Percentiles rank a stretch among this genome's conserved stretches.
These are phyloP conservation scores for Hypoxylon lenormandii DNA, from an alignment of 495 filamentous ascomycete genomes.

Conservation along the genomic window DNA sequence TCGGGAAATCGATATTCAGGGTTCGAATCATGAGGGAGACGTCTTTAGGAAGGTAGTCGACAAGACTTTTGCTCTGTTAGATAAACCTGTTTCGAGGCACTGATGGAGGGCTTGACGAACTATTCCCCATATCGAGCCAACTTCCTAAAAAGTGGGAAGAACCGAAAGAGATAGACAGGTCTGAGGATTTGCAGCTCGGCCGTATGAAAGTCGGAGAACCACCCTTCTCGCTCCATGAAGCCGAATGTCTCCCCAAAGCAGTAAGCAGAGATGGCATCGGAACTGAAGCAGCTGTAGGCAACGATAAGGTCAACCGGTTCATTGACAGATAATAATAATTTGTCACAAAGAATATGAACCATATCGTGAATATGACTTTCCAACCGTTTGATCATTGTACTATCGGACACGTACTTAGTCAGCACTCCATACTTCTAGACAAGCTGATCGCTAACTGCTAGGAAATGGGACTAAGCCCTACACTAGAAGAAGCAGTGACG, in stretches of 20 bases:
- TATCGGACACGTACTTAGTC: neutral
- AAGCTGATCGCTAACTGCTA: neutral
- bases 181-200: conserved; percentile 21
- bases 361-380: conserved; percentile 52
- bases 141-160: conserved; percentile 26
- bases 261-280: conserved; percentile 50
- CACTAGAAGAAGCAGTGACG: neutral
- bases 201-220: conserved; percentile 44
- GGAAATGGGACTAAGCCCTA: neutral
- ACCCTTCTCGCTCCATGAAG: conserved; percentile 45
- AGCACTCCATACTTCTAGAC: neutral
- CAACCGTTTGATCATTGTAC: conserved; percentile 47
- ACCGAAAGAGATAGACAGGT: conserved; percentile 20
- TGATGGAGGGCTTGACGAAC: conserved; percentile 17
- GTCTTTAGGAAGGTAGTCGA: conserved; percentile 31
- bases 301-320: conserved; percentile 40
- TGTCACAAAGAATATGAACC: conserved; percentile 34
- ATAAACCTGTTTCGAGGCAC: neutral
- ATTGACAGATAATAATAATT: conserved; percentile 14
- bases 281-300: conserved; percentile 50
- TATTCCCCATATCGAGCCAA: conserved; percentile 11
- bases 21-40: conserved; percentile 26
- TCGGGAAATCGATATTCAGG: conserved; percentile 34
- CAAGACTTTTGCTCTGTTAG: conserved; percentile 28
- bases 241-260: conserved; percentile 49